phyloP scores from a whole-genome alignment of 805 yeast genomes.

The Brettanomyces sp. region DNA sequence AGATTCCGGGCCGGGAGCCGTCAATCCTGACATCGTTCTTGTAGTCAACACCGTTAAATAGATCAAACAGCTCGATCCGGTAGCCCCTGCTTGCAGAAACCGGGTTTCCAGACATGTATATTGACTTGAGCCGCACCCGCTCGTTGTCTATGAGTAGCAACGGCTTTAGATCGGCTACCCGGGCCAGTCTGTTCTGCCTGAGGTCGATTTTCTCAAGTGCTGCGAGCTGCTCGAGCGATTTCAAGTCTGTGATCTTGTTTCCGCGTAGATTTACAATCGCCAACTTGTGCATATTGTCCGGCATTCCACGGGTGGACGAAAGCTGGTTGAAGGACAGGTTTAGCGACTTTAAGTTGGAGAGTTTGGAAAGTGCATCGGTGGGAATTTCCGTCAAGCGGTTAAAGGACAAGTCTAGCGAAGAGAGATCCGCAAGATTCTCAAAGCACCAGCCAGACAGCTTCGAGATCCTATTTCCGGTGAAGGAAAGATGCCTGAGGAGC shows the following conservation, averaged over 20 bases:
- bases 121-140: conserved; percentile 15
- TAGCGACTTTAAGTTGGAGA: conserved; percentile 39
- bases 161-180: conserved; percentile 32
- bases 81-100: conserved; percentile 30
- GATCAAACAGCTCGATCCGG: conserved; percentile 45
- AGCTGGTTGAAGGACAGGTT: conserved; percentile 44
- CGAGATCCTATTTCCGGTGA: conserved; percentile 30
- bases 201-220: conserved; percentile 43
- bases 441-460: conserved; percentile 23
- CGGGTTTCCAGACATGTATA: conserved; percentile 31
- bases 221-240: conserved; percentile 34
- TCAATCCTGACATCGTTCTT: conserved; percentile 41
- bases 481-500: conserved; percentile 30
- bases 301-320: conserved; percentile 20
- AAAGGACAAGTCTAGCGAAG: conserved; percentile 45
- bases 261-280: conserved; percentile 42
- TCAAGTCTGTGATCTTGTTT: conserved; percentile 33
- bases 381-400: conserved; percentile 44
- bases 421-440: conserved; percentile 22
- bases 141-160: conserved; percentile 21
- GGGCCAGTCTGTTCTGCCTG: conserved; percentile 35
- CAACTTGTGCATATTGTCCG: conserved; percentile 33
- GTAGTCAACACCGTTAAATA: conserved; percentile 44
- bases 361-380: conserved; percentile 36
- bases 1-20: conserved; percentile 53